Base-by-base conservation (phyloP, 192 early-diverging fungal genomes). In the Rhizoclosmatium sp. region DNA sequence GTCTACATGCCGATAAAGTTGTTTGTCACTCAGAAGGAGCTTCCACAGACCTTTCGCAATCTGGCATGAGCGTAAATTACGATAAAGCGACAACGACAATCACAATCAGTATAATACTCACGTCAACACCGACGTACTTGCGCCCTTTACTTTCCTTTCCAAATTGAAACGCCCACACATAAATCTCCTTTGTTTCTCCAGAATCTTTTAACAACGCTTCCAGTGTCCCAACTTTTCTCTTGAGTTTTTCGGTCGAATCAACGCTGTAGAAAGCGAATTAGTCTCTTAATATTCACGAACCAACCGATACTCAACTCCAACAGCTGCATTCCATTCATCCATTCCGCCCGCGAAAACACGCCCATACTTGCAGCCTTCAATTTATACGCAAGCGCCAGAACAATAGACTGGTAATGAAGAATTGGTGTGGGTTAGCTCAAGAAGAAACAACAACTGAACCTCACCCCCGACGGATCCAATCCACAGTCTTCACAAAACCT, bases 141-240 rank as follows among this genome's bases (percentile, higher is more conserved):
- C 65, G n/a, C 21, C 59, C 77, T 16, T 21, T 7, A 4, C 12
- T n/a, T 47, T 80, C 78, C 47, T 72, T 71, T 41, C 71, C 68
- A 80, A 80, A 80, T 4, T 23, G 14, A 65, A 80, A 80, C 42
- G 70, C 78, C 78, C 78, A 80, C 48, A 73, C 73, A 48, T 80
- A 80, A 59, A 80, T 45, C 40, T 70, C 69, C 62, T 71, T 70
- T 60, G 62, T 5, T 62, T 70, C n/a, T 23, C n/a, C 70, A 5
- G 61, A 23, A n/a, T 73, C 48, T 42, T 14, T 7, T 54, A 64
- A 66, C 10, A 80, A 21, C 10, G 10, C 19, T 40, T 64, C 60
- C 42, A 80, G 49, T 19, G 40, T 5, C 2, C 51, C 21, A 12
- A 72, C 12, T 65, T 72, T 70, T 40, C 48, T 10, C 49, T 60